Base-by-base conservation (phyloP, 306 rosid genomes). In the Pachyrhizus erosus region DNA sequence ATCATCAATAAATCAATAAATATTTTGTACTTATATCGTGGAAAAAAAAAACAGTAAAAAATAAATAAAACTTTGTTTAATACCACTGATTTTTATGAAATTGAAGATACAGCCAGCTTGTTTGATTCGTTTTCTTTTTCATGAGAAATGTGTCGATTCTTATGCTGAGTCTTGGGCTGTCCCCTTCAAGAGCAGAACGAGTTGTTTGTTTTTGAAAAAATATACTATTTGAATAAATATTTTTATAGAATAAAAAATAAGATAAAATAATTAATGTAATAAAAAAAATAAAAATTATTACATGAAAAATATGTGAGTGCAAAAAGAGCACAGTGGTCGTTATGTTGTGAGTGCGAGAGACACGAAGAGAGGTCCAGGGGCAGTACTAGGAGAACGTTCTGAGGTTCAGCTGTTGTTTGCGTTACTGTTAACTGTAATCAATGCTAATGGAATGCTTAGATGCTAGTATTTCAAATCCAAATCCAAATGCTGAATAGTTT, bases 91-190 rank as follows among this genome's bases (percentile, higher is more conserved):
- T 13, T 27, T 5, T 64, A 64, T 17, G 80, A 62, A 76, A 62
- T n/a, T 65, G 54, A 49, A 64, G 46, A 31, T 65, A 34, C 62
- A 77, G 20, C 24, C 24, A 45, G 24, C 6, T 64, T 46, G 71
- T 18, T 18, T 20, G 13, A 9, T 27, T 40, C 12, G 45, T 62
- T 20, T 45, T 64, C 11, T 65, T 27, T 62, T 21, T 14, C 4
- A 60, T 42, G 20, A 76, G 24, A 60, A 23, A 39, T 46, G 42
- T 45, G 62, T 77, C 9, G 23, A 77, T 23, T 79, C 24, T 54
- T 40, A 55, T 17, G 70, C 23, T 69, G 77, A 79, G 77, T 75
- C 33, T 69, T 69, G 77, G 69, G 83, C 83, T 79, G 83, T 79
- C 66, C 75, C 74, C 26, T 78, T 21, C 39, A 5, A 10, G 5